Evolutionary conservation across 805 yeast species (phyloP).

Genomic region (Zygoascus flipseniorum): DNA sequence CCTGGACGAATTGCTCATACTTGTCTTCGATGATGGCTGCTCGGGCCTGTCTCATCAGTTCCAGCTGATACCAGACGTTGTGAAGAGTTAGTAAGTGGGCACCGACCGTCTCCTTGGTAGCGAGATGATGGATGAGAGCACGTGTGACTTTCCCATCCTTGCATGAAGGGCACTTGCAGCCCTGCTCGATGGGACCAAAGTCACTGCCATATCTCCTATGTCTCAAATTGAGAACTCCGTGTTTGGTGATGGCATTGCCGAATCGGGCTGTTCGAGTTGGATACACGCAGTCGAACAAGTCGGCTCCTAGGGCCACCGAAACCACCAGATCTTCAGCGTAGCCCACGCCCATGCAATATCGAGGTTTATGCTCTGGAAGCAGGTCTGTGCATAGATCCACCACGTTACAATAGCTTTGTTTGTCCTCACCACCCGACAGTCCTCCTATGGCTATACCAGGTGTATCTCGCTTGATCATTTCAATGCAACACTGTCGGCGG

Average conservation of each 20-base stretch:
- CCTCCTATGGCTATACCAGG: constrained; percentile 43
- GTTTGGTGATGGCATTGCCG: constrained; percentile 36
- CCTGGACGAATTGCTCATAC: constrained; percentile 30
- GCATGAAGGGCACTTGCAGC: constrained; percentile 36
- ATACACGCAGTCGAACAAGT: constrained; percentile 39
- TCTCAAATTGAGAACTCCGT: constrained; percentile 31
- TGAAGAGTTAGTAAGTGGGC: constrained; percentile 38
- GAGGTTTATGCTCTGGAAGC: constrained; percentile 34
- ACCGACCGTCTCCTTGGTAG: constrained; percentile 36
- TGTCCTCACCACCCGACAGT: constrained; percentile 40
- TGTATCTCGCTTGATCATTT: constrained; percentile 36
- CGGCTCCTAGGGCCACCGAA: constrained; percentile 39
- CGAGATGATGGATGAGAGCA: constrained; percentile 30
- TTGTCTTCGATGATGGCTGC: constrained; percentile 31
- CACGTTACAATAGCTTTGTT: constrained; percentile 32
- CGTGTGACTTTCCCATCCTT: constrained; percentile 26
- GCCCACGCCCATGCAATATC: constrained; percentile 41
- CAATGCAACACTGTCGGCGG: constrained; percentile 33
- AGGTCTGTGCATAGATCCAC: constrained; percentile 34
- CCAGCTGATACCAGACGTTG: constrained; percentile 35
- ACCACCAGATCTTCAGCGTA: constrained; percentile 40
- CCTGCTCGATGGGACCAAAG: constrained; percentile 30
- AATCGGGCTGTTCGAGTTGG: constrained; percentile 39
- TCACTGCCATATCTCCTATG: constrained; percentile 30
- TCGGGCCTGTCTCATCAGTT: constrained; percentile 34